Percentiles rank a stretch among this genome's conserved stretches.
Conservation (phyloP, 768 basidiomycete species). For the Boletus barrowsii region DNA sequence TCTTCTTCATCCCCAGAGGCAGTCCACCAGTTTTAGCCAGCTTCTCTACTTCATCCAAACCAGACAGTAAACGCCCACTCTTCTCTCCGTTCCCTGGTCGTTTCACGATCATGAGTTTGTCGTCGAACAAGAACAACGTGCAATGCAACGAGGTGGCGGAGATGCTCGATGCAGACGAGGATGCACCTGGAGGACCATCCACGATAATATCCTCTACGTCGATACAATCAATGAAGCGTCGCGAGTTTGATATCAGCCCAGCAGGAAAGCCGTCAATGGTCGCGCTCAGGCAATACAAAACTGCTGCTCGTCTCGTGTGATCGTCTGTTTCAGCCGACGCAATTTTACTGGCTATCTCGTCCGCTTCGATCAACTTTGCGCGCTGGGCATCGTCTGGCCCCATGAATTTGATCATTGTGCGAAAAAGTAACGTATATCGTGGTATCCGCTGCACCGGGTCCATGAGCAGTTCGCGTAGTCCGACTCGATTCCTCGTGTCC, state of each 20-base stretch:
- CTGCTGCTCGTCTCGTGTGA: conserved; percentile 83
- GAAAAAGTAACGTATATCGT: conserved; percentile 88
- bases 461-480: conserved; percentile 88
- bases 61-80: conserved; percentile 65
- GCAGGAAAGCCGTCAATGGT: conserved; percentile 92
- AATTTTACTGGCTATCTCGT: conserved; percentile 85
- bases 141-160: conserved; percentile 63
- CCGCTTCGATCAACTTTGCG: conserved; percentile 75
- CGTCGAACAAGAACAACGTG: conserved; percentile 90
- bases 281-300: conserved; percentile 80
- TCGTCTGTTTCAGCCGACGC: conserved; percentile 91
- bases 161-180: conserved; percentile 41
- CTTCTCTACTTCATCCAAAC: conserved; percentile 77
- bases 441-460: conserved; percentile 97
- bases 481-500: conserved; percentile 76
- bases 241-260: conserved; percentile 81
- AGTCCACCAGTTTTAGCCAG: conserved; percentile 61
- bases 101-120: conserved; percentile 90
- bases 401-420: conserved; percentile 91
- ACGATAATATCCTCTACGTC: conserved; percentile 82
- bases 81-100: conserved; percentile 75
- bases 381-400: conserved; percentile 73
- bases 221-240: conserved; percentile 87
- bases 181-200: conserved; percentile 42
- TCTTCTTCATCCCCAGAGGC: conserved; percentile 68